phyloP scores from a whole-genome alignment of 2,329 filamentous ascomycete genomes.

The Gyromitra esculenta region DNA sequence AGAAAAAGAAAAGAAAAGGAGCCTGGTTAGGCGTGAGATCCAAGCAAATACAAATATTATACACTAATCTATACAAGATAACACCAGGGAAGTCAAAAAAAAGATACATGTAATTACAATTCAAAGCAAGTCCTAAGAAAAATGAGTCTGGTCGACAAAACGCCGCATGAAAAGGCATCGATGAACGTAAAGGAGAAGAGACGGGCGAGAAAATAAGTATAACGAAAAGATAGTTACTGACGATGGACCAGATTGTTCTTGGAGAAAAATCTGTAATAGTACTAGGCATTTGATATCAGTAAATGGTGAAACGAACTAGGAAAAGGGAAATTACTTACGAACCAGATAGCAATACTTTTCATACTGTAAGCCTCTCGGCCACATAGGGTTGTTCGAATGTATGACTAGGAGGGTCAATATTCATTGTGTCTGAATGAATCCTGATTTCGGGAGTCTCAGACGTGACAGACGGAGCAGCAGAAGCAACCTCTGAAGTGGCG shows the following conservation, averaged over 20 bases:
- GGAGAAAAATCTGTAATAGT: conserved; percentile 17
- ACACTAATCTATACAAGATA: conserved; percentile 45
- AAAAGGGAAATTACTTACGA: conserved; percentile 1
- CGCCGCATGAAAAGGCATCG: conserved; percentile 16
- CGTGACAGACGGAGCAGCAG: conserved; percentile 51
- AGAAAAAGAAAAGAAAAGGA: conserved; percentile 21
- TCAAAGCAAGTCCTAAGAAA: conserved; percentile 11
- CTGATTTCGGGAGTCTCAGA: conserved; percentile 52
- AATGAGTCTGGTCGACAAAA: conserved; percentile 21
- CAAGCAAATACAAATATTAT: conserved; percentile 20
- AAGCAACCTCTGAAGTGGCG: conserved; percentile 40
- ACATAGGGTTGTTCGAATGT: conserved; percentile 40
- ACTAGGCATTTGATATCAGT: conserved; percentile 28
- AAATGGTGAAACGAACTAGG: conserved; percentile 17
- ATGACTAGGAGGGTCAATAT: conserved; percentile 40
- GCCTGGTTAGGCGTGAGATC: conserved; percentile 18
- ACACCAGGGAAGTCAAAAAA: background rate
- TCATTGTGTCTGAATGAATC: conserved; percentile 50
- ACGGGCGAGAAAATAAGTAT: conserved; percentile 13
- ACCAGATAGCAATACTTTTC: conserved; percentile 10
- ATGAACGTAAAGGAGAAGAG: conserved; percentile 19
- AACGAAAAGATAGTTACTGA: background rate
- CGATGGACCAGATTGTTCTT: background rate
- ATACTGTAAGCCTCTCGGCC: conserved; percentile 37
- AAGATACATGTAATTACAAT: conserved; percentile 34